Base-by-base conservation (phyloP, 2,329 filamentous ascomycete species). In the Aureobasidium uvarum region DNA sequence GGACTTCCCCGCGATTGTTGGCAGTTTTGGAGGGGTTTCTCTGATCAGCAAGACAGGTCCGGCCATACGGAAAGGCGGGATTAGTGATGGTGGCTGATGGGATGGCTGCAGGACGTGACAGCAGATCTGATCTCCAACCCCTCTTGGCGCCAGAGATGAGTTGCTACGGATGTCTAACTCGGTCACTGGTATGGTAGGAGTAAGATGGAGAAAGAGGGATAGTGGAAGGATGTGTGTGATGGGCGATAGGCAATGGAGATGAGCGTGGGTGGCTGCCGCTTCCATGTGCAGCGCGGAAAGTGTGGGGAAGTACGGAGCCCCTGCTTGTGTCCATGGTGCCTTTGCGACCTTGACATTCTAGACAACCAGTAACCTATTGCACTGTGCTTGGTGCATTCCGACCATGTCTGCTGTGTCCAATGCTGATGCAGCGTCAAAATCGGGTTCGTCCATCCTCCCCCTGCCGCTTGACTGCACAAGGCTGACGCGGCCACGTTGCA, bases 401-500 rank as follows among this genome's bases (percentile, higher is more conserved):
- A 67, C n/a, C 16, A 69, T 69, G 68, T 67, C 68, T 45, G 67
- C 68, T 48, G 66, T 55, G 10, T 25, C 59, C 3, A 64, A 66
- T 62, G 43, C 65, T 16, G 68, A 69, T 45, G 54, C 64, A n/a
- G 38, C 62, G 11, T 60, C 66, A 10, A 68, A 68, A 46, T 67
- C 68, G 58, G 68, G 68, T 69, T 46, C 18, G 68, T 66, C n/a
- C n/a, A 25, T 50, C n/a, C 25, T 33, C 28, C 33, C 41, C 10
- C n/a, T n/a, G 16, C 3, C 8, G 16, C 14, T 14, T 23, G 20
- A 23, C 11, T 20, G 18, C 36, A 56, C 14, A 31, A 31, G 16
- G 67, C 68, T 69, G 65, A 69, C 68, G 54, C 64, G 62, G 64
- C 56, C 46, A 62, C 66, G 66, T 62, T 71, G 67, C 68, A 80